These are phyloP conservation scores for Agaricus subrufescens DNA, from an alignment of 768 basidiomycete species.

Conservation along the genomic window DNA sequence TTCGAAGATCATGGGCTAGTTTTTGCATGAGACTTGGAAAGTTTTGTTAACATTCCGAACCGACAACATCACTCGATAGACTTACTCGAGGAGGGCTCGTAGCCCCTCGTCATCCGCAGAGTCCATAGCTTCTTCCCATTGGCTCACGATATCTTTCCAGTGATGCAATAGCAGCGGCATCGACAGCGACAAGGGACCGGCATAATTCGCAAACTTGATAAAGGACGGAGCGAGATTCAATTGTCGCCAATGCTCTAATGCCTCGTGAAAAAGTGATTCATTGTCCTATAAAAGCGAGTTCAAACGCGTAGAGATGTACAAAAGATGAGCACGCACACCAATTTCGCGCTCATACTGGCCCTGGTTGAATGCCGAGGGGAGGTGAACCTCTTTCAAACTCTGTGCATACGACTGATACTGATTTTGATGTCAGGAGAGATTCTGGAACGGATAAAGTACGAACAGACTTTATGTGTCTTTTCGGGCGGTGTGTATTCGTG, in stretches of 20 bases:
- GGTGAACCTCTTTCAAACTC: slow-evolving; percentile 64
- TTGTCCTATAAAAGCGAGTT: slow-evolving; percentile 47
- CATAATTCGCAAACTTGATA: slow-evolving; percentile 60
- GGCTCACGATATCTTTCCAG: slow-evolving; percentile 60
- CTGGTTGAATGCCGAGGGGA: slow-evolving; percentile 59
- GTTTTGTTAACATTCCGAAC: not conserved
- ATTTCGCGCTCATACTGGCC: slow-evolving; percentile 58
- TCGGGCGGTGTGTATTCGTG: too few species aligned
- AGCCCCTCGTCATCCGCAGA: slow-evolving; percentile 68
- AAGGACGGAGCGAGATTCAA: slow-evolving; percentile 78
- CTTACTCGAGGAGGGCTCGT: slow-evolving; percentile 73
- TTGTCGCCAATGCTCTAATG: slow-evolving; percentile 72
- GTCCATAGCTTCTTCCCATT: slow-evolving; percentile 60
- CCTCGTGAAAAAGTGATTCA: slow-evolving; percentile 73
- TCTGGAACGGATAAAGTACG: too few species aligned
- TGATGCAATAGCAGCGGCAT: slow-evolving; percentile 81
- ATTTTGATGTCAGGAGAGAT: not conserved
- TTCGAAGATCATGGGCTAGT: slow-evolving; percentile 75
- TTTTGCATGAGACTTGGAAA: slow-evolving; percentile 67
- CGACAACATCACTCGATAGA: not conserved
- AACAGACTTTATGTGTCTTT: too few species aligned
- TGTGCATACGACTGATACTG: slow-evolving; percentile 75
- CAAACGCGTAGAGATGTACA: not conserved
- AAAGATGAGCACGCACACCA: slow-evolving; percentile 31
- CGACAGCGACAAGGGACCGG: slow-evolving; percentile 59